Evolutionary conservation across 83 land plant species (phyloP).

Genomic region (Picea abies): DNA sequence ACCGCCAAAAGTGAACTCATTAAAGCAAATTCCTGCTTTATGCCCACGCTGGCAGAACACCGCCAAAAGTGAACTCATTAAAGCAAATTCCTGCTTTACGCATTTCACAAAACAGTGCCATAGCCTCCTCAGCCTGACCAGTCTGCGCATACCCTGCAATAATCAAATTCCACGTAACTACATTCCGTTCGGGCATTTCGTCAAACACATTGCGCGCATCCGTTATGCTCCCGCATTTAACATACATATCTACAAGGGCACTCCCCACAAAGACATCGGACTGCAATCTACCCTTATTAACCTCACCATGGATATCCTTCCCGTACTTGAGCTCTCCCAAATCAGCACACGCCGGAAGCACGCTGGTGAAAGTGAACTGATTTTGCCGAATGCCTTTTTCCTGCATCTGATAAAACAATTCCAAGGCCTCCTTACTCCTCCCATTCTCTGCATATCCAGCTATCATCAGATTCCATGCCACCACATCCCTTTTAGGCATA

Average conservation of each 20-base stretch:
- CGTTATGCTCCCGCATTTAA: not conserved
- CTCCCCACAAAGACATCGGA: not conserved
- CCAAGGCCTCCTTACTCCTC: not conserved
- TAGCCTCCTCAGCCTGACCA: not conserved
- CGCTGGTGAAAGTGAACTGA: not conserved
- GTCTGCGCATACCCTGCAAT: slow-evolving; percentile 1
- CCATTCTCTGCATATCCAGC: not conserved
- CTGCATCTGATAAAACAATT: not conserved
- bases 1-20: not conserved
- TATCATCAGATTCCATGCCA: slow-evolving; percentile 7
- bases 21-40: not conserved
- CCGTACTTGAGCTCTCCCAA: not conserved
- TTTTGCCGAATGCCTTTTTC: not conserved
- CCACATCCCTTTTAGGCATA: not conserved
- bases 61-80: not conserved
- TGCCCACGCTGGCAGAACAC: not conserved
- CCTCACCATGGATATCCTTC: not conserved
- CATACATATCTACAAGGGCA: not conserved
- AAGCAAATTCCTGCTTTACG: not conserved
- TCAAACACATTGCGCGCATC: slow-evolving; percentile 10
- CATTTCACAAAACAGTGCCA: not conserved
- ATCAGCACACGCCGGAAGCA: not conserved
- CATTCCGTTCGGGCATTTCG: not conserved
- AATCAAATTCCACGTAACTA: not conserved
- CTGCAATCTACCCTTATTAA: not conserved